A percentile compares a stretch with the other conserved stretches of the same genome.
Evolutionary conservation across 352 stramenopile species (phyloP).

Genomic region (Pythium rishiriense): DNA sequence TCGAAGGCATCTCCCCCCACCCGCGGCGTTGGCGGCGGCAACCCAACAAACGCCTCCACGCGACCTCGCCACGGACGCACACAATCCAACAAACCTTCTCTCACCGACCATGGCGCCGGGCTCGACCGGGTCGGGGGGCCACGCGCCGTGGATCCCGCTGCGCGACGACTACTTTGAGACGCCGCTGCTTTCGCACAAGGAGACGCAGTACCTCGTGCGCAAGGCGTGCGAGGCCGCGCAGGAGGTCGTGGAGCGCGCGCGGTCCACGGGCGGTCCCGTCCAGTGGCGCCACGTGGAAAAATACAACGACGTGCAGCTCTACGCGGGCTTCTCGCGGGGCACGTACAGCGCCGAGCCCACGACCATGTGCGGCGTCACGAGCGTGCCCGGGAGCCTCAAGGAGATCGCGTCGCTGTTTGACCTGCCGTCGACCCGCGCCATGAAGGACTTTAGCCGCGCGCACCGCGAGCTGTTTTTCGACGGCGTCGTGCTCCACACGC

Average conservation of each 20-base stretch:
- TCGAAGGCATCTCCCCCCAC: neutral
- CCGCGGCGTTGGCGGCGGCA: neutral
- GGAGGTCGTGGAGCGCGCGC: slow-evolving; percentile 75
- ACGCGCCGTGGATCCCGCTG: slow-evolving; percentile 58
- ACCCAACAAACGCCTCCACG: too few relatives aligned
- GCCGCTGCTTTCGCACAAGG: slow-evolving; percentile 61
- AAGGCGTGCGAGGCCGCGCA: slow-evolving; percentile 80
- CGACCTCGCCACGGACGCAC: neutral
- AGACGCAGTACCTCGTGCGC: slow-evolving; percentile 74
- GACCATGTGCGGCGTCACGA: slow-evolving; percentile 82
- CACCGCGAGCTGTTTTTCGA: slow-evolving; percentile 75
- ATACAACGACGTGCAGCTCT: slow-evolving; percentile 74
- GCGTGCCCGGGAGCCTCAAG: slow-evolving; percentile 62
- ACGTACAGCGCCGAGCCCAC: slow-evolving; percentile 35
- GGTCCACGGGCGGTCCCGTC: slow-evolving; percentile 57
- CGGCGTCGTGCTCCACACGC: slow-evolving; percentile 66
- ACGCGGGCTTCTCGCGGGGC: slow-evolving; percentile 54
- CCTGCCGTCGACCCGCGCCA: slow-evolving; percentile 53
- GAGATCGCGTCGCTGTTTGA: slow-evolving; percentile 79
- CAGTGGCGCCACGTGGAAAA: slow-evolving; percentile 80
- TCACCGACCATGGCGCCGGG: neutral
- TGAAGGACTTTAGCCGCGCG: slow-evolving; percentile 65
- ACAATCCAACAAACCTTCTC: neutral
- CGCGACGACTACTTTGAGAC: slow-evolving; percentile 76
- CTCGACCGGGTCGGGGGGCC: neutral